phyloP scores from a whole-genome alignment of 306 rosid species.

The Geum urbanum region DNA sequence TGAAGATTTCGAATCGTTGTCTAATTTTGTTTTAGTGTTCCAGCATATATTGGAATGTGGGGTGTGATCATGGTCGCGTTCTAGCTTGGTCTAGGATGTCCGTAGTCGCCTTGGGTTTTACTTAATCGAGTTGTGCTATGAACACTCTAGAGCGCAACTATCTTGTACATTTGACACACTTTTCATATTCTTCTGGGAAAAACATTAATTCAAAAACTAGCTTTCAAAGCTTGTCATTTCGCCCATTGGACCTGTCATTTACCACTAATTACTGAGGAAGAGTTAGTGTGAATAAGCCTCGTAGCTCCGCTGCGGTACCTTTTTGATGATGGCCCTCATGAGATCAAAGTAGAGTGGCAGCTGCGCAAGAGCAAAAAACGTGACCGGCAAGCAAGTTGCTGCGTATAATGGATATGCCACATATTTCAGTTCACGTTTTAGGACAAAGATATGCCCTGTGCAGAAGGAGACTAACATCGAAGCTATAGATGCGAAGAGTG shows the following conservation, averaged over 20 bases:
- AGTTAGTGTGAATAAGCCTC: conserved; percentile 18
- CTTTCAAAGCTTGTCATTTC: no score
- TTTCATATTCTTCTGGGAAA: no score
- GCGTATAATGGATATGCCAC: conserved; percentile 42
- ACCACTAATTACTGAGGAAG: neutral
- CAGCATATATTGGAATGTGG: no score
- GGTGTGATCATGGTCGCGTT: no score
- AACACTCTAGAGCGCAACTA: no score
- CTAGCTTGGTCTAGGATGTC: no score
- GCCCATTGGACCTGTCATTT: neutral
- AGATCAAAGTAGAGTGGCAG: conserved; percentile 52
- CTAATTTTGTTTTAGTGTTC: no score
- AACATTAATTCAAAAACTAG: no score
- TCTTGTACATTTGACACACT: no score
- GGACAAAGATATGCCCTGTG: conserved; percentile 39
- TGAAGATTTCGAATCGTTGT: no score
- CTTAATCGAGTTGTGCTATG: no score
- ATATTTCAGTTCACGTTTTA: conserved; percentile 18
- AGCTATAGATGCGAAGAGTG: conserved; percentile 43
- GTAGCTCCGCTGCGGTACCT: conserved; percentile 37
- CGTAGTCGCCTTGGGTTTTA: no score
- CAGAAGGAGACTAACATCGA: conserved; percentile 45
- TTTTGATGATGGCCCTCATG: conserved; percentile 35
- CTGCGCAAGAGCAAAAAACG: conserved; percentile 38
- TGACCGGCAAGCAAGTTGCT: conserved; percentile 37